Conservation (phyloP, 768 basidiomycete species). For the Amanita polypyramis region DNA sequence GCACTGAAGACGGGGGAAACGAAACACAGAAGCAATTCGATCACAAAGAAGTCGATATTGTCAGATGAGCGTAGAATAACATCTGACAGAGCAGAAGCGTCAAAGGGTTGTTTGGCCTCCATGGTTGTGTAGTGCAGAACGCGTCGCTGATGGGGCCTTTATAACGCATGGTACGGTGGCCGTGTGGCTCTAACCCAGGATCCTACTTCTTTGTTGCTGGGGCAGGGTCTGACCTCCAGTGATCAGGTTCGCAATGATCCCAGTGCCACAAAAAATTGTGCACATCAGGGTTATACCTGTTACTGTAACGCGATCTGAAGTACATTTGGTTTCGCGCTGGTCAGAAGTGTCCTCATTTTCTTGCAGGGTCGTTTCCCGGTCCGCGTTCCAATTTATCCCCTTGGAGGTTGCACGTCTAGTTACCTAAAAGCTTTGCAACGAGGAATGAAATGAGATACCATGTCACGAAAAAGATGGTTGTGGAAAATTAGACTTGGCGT, state of each 20-base stretch:
- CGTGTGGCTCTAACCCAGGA: background rate
- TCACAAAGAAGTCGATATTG: slow-evolving; percentile 20
- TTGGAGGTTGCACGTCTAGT: no score
- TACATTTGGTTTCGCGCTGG: no score
- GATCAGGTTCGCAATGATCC: background rate
- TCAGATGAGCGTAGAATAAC: slow-evolving; percentile 19
- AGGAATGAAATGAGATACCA: no score
- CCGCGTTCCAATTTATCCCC: no score
- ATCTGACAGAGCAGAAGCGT: slow-evolving; percentile 10
- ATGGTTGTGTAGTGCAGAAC: background rate
- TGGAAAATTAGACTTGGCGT: no score
- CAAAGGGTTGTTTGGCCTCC: slow-evolving; percentile 1
- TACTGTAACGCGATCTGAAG: no score
- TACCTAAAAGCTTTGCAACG: no score
- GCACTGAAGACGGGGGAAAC: slow-evolving; percentile 21
- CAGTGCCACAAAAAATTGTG: no score
- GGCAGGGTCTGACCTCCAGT: background rate
- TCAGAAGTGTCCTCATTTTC: no score
- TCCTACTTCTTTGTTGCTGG: background rate
- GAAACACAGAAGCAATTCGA: slow-evolving; percentile 17
- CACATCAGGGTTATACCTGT: no score
- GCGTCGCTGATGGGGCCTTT: background rate
- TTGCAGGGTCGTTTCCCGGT: no score
- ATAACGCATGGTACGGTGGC: background rate
- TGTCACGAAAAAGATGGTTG: no score